A percentile compares a stretch with the other conserved stretches of the same genome.
These are phyloP conservation scores for Gossypium aridum DNA, from an alignment of 441 rosid species.

Conservation along the genomic window DNA sequence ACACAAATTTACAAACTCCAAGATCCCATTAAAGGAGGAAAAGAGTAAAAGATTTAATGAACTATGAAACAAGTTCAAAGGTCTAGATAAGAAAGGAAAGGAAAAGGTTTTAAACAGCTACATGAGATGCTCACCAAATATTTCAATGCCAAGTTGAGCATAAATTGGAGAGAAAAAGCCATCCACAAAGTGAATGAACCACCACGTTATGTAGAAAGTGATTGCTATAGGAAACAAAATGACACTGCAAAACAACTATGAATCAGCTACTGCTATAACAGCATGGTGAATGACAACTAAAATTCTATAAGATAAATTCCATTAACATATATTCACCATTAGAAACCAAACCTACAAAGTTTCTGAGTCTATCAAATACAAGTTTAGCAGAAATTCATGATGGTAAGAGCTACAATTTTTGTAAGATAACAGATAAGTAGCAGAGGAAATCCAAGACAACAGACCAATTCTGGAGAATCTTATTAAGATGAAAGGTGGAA, in stretches of 20 bases:
- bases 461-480: neutral
- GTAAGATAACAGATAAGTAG: neutral
- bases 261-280: conserved; percentile 14
- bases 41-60: too few relatives aligned
- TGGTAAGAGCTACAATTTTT: neutral
- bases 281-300: conserved; percentile 7
- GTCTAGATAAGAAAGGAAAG: too few relatives aligned
- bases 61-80: too few relatives aligned
- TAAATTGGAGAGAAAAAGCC: conserved; percentile 96
- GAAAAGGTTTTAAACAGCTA: neutral
- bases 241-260: conserved; percentile 57
- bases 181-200: conserved; percentile 98
- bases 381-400: neutral
- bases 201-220: conserved; percentile 96
- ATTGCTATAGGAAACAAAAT: conserved; percentile 88
- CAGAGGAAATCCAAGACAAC: neutral
- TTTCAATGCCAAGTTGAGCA: conserved; percentile 80
- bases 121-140: conserved; percentile 56
- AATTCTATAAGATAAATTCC: neutral
- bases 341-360: neutral
- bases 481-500: neutral
- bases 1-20: neutral
- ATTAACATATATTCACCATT: neutral
- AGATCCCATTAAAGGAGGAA: neutral
- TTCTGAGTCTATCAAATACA: neutral